Base-by-base conservation (phyloP, 2,329 filamentous ascomycete genomes). In the Fusarium goolgardi region DNA sequence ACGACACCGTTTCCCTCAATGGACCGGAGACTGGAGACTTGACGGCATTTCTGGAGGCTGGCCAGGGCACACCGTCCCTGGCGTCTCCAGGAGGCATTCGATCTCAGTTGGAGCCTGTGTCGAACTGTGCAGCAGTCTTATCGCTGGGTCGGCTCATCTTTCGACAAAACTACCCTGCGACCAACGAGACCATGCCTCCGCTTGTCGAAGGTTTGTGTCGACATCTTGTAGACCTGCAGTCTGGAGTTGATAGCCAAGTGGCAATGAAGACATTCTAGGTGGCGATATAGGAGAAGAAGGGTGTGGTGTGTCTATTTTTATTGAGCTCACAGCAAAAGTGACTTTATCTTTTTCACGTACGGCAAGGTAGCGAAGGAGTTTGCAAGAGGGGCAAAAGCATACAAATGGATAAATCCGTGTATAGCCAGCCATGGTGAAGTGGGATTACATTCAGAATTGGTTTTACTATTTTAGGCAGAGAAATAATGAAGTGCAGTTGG, bases 281-380 rank as follows among this genome's bases (percentile, higher is more conserved):
- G 15, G 20, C 23, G 34, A 21, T 39, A 35, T 32, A 39, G 35
- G 10, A 16, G 15, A 8, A 9, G 35, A 29, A 49, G 47, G 27
- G 8, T 27, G 12, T 34, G 20, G 21, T 16, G 16, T 34, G 21
- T 32, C 18, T n/a, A 16, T 49, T 23, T 34, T 35, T 25, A 29
- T n/a, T 52, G 31, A 44, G 55, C 52, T 37, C 23, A 47, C 40
- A 47, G 46, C 29, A 67, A 57, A 59, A 61, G 41, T 49, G 59
- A 39, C 46, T 64, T 64, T 18, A 27, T 53, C 10, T 41, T 59
- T 62, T 51, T 49, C 31, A 29, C 27, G 4, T 31, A 32, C 43
- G 39, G 31, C 46, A 47, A 59, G 37, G 39, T 32, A 69, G 61
- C 68, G 52, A 63, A 53, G 70, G 71, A 73, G 71, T 72, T 73